Evolutionary conservation across 345 rosid species (phyloP), one percentile per base, ranked within the genome.

Genomic region (Boechera divaricarpa): DNA sequence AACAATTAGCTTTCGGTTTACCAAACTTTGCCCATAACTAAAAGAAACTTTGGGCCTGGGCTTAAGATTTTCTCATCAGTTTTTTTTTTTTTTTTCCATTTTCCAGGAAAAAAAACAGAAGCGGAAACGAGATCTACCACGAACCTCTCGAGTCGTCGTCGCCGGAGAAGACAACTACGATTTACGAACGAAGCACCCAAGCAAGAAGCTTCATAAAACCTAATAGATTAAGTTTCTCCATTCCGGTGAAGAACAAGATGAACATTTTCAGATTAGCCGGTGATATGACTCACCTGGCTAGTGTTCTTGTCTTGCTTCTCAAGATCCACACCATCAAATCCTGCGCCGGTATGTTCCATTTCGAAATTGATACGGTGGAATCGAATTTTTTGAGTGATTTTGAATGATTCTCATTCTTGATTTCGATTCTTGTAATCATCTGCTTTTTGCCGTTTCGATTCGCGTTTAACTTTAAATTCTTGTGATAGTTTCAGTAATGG

Each of bases 261-360:
- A 89, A 89, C 68, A 80, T 89, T 73, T 89, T 89, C 77, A 84
- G 91, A 75, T 85, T 89, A 83, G 88, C 91, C 0, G 93, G 89
- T 75, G 93, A 89, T 69, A 84, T 89, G 91, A 89, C 93, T 77
- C 93, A 89, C 81, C 77, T 89, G 26, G 86, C 83, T 64, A 89
- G 93, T 83, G 84, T 87, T 64, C 86, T 89, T 6, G 93, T 89
- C 49, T 72, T 89, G 67, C 91, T 89, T 32, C 91, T 89, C 83
- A 89, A 89, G 88, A 89, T 89, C 85, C 89, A 86, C 75, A 89
- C 93, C 47, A 89, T 87, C 77, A 89, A 89, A 79, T 89, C 93
- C 26, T 89, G 91, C 70, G 88, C 93, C 29, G 91, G 93, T 89
- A 70, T 18, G 32, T 73, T 16, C 7, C 13, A 21, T 52, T 39